Evolutionary conservation across 2,329 filamentous ascomycete species (phyloP).

Genomic region (Verticillium albo-atrum): DNA sequence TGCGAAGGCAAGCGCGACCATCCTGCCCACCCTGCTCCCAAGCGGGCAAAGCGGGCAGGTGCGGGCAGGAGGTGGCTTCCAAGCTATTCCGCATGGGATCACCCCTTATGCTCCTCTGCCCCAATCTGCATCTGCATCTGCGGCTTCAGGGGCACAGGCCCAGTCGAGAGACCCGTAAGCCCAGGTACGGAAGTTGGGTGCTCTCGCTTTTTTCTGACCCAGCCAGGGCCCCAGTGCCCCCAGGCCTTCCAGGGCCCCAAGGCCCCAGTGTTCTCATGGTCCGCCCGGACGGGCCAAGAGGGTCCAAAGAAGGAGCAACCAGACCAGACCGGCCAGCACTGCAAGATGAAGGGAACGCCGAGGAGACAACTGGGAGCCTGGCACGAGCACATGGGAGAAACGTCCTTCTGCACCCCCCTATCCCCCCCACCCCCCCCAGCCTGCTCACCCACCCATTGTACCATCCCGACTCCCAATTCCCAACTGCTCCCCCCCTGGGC

Average conservation of each 20-base stretch:
- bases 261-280: neutral
- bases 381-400: neutral
- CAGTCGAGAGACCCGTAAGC: neutral
- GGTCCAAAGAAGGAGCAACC: neutral
- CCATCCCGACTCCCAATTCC: neutral
- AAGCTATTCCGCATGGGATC: neutral
- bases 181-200: neutral
- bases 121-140: neutral
- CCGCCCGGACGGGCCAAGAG: neutral
- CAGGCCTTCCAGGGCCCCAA: neutral
- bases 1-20: neutral
- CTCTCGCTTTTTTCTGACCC: neutral
- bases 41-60: neutral
- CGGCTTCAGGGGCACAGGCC: neutral
- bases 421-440: neutral
- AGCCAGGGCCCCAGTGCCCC: neutral
- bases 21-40: neutral
- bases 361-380: no score
- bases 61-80: neutral
- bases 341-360: neutral
- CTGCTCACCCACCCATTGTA: neutral
- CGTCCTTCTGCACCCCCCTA: neutral
- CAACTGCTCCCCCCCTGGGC: neutral
- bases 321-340: no score
- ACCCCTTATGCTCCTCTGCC: neutral